Evolutionary conservation across 2,329 filamentous ascomycete genomes (phyloP), one percentile per base, ranked within the genome.

Genomic region (Cercospora canescens): DNA sequence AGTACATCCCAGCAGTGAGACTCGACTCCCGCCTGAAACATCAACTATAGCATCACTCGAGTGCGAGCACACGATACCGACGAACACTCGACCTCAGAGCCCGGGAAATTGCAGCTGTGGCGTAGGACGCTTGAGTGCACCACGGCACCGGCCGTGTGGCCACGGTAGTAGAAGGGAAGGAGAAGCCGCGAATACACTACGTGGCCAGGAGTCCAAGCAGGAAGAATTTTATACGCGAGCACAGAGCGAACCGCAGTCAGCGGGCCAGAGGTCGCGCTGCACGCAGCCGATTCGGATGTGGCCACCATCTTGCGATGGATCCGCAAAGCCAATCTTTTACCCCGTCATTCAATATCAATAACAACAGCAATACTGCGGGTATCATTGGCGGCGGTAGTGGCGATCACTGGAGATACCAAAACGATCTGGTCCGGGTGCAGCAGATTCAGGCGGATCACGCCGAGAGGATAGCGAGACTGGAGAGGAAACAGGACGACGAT

Each of bases 331-430:
- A 84, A 77, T 82, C 84, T 67, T 88, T 89, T 79, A 87, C 86
- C 70, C 88, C 87, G 70, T 85, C 65, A 30, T 66, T 59, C 55
- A 61, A n/a, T 50, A 61, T 32, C 52, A 66, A 50, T 41, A 66
- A 54, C 60, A 66, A 59, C 62, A 62, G 60, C 64, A 66, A 37
- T 16, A 56, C 45, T 50, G 61, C 34, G 50, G 54, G 59, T 37
- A 63, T 61, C 37, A 58, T 83, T 77, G 70, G 63, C 45, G 71
- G 64, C 50, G 74, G 72, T 64, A 86, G 87, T 24, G 11, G 11
- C 80, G 87, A 89, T 76, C 81, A 87, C 74, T 90, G 88, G 87
- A 85, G 86, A 70, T 79, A 89, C 67, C 85, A 89, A 71, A 84
- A 84, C 76, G 87, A 89, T 69, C 81, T 90, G 75, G 85, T 85